These are phyloP conservation scores for Chernovozyma sophiae-reginae DNA, from an alignment of 1,139 yeast genomes.

Conservation along the genomic window DNA sequence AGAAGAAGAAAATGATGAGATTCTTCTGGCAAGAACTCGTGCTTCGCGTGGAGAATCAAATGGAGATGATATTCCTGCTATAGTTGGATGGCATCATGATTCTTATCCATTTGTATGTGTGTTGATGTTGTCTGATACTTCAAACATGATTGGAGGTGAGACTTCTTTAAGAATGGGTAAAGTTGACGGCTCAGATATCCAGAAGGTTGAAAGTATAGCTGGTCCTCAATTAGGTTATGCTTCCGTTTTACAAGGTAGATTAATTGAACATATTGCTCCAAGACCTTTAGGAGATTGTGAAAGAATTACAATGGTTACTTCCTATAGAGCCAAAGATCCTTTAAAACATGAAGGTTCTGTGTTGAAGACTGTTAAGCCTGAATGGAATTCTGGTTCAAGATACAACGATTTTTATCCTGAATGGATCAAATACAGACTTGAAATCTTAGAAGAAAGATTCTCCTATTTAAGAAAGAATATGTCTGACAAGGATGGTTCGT, in stretches of 20 bases:
- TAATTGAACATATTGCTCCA: slow-evolving; percentile 54
- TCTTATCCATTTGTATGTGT: slow-evolving; percentile 63
- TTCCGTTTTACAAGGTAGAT: slow-evolving; percentile 53
- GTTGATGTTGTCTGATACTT: slow-evolving; percentile 54
- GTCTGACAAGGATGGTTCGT: slow-evolving; percentile 19
- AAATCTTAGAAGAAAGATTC: slow-evolving; percentile 35
- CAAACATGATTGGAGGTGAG: slow-evolving; percentile 57
- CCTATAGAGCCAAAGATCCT: slow-evolving; percentile 32
- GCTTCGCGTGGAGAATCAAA: slow-evolving; percentile 14
- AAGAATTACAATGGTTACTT: slow-evolving; percentile 50
- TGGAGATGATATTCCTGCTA: slow-evolving; percentile 42
- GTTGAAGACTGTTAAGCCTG: slow-evolving; percentile 37
- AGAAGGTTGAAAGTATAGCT: slow-evolving; percentile 36
- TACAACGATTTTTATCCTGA: slow-evolving; percentile 32
- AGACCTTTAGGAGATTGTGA: slow-evolving; percentile 48
- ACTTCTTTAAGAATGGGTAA: slow-evolving; percentile 50
- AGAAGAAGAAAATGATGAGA: slow-evolving; percentile 19
- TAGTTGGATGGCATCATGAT: slow-evolving; percentile 59
- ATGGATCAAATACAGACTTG: slow-evolving; percentile 39
- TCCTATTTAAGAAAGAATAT: slow-evolving; percentile 22
- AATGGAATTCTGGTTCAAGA: slow-evolving; percentile 30
- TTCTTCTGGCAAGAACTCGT: slow-evolving; percentile 10
- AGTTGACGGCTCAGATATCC: slow-evolving; percentile 8
- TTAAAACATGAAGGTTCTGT: slow-evolving; percentile 24
- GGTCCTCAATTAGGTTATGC: slow-evolving; percentile 55